A percentile compares a stretch with the other conserved stretches of the same genome.
Evolutionary conservation across 768 basidiomycete species (phyloP).

Genomic region (Trametes maxima): DNA sequence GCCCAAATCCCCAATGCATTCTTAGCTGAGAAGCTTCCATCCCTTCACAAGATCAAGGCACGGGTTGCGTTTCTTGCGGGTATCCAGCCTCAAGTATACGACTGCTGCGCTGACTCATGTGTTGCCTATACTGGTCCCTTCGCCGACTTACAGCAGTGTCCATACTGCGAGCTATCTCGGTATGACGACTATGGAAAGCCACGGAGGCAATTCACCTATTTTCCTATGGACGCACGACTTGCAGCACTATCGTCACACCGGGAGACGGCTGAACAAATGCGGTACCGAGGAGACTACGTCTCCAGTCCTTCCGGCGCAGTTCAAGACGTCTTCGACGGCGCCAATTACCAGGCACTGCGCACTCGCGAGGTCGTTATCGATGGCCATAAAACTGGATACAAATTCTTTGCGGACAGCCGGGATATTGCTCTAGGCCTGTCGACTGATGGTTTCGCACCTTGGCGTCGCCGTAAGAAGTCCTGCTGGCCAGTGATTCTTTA

Average conservation of each 20-base stretch:
- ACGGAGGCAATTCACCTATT: too few species aligned
- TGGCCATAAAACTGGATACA: constrained; percentile 26
- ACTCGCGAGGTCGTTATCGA: constrained; percentile 32
- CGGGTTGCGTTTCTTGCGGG: too few species aligned
- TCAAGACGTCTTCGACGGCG: constrained; percentile 41
- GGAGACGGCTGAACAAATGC: constrained; percentile 2
- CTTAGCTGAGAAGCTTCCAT: too few species aligned
- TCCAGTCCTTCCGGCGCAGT: constrained; percentile 21
- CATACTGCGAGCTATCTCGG: too few species aligned
- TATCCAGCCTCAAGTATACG: too few species aligned
- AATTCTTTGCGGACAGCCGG: constrained; percentile 39
- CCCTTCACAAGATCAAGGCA: too few species aligned
- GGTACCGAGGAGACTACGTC: constrained; percentile 18
- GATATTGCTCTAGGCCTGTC: constrained; percentile 48
- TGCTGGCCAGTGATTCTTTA: constrained; percentile 45
- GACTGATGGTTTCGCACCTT: constrained; percentile 47
- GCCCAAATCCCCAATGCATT: too few species aligned
- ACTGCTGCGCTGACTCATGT: too few species aligned
- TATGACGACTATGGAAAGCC: too few species aligned
- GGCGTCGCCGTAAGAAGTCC: constrained; percentile 35
- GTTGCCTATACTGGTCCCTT: too few species aligned
- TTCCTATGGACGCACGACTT: neutral
- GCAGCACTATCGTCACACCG: neutral
- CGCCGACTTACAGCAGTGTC: too few species aligned
- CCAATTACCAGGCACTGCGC: constrained; percentile 34